Evolutionary conservation across 345 rosid species (phyloP).

Genomic region (Sonneratia alba): DNA sequence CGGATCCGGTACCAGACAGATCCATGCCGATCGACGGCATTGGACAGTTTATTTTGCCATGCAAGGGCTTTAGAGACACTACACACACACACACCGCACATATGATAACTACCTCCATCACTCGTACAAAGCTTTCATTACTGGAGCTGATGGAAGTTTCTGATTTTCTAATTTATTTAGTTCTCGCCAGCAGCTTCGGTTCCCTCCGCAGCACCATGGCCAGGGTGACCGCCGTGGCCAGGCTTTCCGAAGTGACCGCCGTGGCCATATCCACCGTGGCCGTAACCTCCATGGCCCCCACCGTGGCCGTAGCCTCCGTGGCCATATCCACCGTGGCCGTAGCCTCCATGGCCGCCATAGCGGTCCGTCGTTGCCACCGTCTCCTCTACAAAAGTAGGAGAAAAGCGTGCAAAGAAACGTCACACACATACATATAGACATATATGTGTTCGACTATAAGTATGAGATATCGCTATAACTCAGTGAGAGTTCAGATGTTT

Average conservation of each 20-base stretch:
- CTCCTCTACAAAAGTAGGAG: neutral
- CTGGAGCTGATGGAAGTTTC: no score
- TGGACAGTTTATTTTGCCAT: neutral
- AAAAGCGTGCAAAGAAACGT: neutral
- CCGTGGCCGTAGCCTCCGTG: neutral
- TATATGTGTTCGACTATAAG: no score
- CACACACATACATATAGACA: no score
- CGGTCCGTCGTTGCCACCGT: neutral
- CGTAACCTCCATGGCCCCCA: constrained; percentile 4
- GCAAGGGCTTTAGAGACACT: neutral
- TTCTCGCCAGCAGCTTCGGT: neutral
- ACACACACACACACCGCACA: no score
- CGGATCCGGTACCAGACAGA: no score
- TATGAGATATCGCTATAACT: no score
- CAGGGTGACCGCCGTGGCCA: constrained; percentile 8
- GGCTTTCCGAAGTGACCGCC: constrained; percentile 1
- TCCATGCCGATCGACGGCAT: neutral
- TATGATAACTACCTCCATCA: no score
- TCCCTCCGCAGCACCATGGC: neutral
- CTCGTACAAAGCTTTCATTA: no score
- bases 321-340: neutral
- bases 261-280: neutral
- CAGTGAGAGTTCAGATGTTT: neutral
- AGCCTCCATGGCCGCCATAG: neutral
- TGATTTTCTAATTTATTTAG: neutral